Evolutionary conservation across 768 basidiomycete species (phyloP), one percentile per base, ranked within the genome.

Genomic region (Mycena vulgaris): DNA sequence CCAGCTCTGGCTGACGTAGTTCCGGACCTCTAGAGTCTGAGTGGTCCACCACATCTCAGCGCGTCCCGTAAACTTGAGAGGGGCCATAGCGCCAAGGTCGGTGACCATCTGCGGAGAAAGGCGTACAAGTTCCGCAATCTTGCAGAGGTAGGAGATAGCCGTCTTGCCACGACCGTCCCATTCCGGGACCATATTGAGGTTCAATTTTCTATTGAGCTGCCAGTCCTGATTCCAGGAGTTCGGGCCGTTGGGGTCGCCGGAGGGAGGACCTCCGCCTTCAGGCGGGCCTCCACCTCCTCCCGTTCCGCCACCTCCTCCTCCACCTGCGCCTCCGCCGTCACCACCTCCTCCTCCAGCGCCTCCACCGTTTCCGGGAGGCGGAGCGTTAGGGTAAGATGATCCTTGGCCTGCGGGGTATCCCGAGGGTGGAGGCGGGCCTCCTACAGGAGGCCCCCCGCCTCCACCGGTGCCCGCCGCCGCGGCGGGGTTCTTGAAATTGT

Each of bases 1-100:
- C 66, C 58, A 67, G 51, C 58, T 61, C 23, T 67, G 49, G n/a
- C 66, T 47, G 35, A 67, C 14, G 21, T 31, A 61, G 5, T 17
- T 31, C 2, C 51, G 40, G 10, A 61, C 28, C 2, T 2, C 0
- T 7, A 5, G 3, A 0, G 66, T 17, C n/a, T 42, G 66, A 2
- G 65, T 59, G 2, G 2, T 14, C 66, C 66, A 67, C 66, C 66
- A 67, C 11, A 25, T 27, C 11, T 31, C 28, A 0, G 66, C 58
- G 0, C 51, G n/a, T n/a, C 25, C 66, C 14, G 48, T 67, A 25
- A 67, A 67, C 16, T 67, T 67, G 0, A 60, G 27, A 0, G 65
- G 65, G 23, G 65, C 57, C 0, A 59, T 33, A 9, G 66, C 58
- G 25, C 66, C 66, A 3, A 67, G 37, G 23, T 66, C 56, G 13